phyloP scores from a whole-genome alignment of 345 rosid genomes.

The Hibiscus syriacus region DNA sequence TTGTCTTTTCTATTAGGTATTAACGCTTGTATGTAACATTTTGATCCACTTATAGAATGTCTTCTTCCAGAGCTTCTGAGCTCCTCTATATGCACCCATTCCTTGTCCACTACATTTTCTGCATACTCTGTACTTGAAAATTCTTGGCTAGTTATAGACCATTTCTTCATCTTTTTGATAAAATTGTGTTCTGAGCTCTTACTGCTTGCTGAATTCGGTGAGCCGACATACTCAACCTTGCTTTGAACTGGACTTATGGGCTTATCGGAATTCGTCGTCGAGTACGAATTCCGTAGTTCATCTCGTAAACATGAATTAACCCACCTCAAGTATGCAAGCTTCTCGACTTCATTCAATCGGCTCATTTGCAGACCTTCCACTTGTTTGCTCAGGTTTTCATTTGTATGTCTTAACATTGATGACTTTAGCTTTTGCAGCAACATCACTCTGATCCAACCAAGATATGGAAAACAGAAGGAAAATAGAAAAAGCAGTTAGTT shows the following conservation, averaged over 20 bases:
- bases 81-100: slow-evolving; percentile 41
- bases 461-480: no score
- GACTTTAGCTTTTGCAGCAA: slow-evolving; percentile 50
- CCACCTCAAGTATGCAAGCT: slow-evolving; percentile 83
- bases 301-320: slow-evolving; percentile 70
- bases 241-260: slow-evolving; percentile 30
- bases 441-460: slow-evolving; percentile 50
- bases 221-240: slow-evolving; percentile 19
- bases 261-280: slow-evolving; percentile 23
- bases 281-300: slow-evolving; percentile 30
- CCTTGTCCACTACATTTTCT: slow-evolving; percentile 25
- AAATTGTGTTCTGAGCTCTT: slow-evolving; percentile 40
- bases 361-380: slow-evolving; percentile 72
- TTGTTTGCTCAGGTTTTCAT: slow-evolving; percentile 66
- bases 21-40: slow-evolving; percentile 37
- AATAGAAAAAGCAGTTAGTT: no score
- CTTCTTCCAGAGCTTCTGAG: slow-evolving; percentile 54
- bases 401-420: slow-evolving; percentile 43
- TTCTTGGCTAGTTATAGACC: slow-evolving; percentile 44
- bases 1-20: slow-evolving; percentile 47
- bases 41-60: slow-evolving; percentile 65
- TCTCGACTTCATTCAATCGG: slow-evolving; percentile 69
- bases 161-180: slow-evolving; percentile 55
- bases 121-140: slow-evolving; percentile 27
- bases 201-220: slow-evolving; percentile 21